A percentile compares a stretch with the other conserved stretches of the same genome.
These are phyloP conservation scores for Mrakiaceae sp. DNA, from an alignment of 1,284 basidiomycete species.

Conservation along the genomic window DNA sequence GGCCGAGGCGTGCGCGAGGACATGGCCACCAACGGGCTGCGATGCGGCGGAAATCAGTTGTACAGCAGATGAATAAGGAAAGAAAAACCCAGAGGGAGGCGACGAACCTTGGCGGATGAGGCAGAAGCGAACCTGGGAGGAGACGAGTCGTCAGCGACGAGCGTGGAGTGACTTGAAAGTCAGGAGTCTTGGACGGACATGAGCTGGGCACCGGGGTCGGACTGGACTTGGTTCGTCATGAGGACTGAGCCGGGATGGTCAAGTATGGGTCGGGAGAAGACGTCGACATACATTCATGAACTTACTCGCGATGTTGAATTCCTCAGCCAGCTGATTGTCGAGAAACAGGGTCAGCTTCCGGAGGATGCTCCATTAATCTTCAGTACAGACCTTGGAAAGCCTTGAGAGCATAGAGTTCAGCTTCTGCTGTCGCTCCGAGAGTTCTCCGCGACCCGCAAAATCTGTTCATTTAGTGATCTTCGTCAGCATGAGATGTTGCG, in stretches of 20 bases:
- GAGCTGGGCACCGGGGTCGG: slow-evolving; percentile 15
- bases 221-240: slow-evolving; percentile 12
- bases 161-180: too few relatives aligned
- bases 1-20: slow-evolving; percentile 6
- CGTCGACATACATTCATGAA: slow-evolving; percentile 35
- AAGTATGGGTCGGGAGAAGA: neutral
- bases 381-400: slow-evolving; percentile 49
- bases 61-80: neutral
- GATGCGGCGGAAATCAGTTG: neutral
- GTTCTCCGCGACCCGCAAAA: slow-evolving; percentile 3
- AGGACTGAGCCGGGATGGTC: neutral
- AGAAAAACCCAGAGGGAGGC: neutral
- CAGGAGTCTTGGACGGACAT: neutral
- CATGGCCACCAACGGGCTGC: slow-evolving; percentile 10
- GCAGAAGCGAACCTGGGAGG: slow-evolving; percentile 7
- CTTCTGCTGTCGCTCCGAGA: slow-evolving; percentile 28
- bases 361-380: neutral
- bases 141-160: too few relatives aligned
- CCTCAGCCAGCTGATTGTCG: slow-evolving; percentile 51
- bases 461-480: neutral
- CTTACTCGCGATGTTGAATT: slow-evolving; percentile 76
- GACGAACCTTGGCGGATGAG: slow-evolving; percentile 12
- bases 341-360: neutral
- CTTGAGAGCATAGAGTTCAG: slow-evolving; percentile 72
- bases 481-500: too few relatives aligned